Percentiles rank a stretch among this genome's conserved stretches.
Conservation (phyloP, 2,329 filamentous ascomycete genomes). For the Calonectria pteridis region DNA sequence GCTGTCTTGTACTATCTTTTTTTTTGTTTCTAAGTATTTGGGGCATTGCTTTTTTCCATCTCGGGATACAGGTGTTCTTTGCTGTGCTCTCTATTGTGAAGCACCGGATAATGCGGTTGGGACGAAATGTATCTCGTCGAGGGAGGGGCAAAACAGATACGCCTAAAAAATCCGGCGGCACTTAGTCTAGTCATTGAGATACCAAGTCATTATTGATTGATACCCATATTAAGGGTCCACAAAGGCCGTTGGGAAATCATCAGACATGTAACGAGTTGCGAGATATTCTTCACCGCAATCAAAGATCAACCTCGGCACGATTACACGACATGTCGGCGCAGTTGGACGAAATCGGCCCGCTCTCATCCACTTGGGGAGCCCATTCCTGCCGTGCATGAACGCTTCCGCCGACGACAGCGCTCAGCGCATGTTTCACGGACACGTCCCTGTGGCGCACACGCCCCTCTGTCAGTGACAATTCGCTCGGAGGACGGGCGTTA, state of each 20-base stretch:
- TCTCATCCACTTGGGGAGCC: background rate
- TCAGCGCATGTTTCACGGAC: constrained; percentile 2
- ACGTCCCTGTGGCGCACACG: background rate
- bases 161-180: background rate
- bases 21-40: background rate
- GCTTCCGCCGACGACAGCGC: background rate
- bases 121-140: constrained; percentile 1
- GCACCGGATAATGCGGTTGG: background rate
- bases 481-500: constrained; percentile 4
- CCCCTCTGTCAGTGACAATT: background rate
- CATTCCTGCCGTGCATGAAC: background rate
- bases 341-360: constrained; percentile 8
- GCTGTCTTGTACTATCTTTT: background rate
- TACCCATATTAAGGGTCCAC: constrained; percentile 16
- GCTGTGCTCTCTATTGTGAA: background rate
- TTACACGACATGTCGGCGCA: background rate
- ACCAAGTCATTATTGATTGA: constrained; percentile 21
- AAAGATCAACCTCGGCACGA: constrained; percentile 9
- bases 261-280: background rate
- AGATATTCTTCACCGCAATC: background rate
- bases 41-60: background rate
- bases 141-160: background rate
- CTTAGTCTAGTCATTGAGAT: constrained; percentile 5
- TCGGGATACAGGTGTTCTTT: background rate
- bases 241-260: background rate